phyloP scores from a whole-genome alignment of 1,284 basidiomycete genomes.

The Fomes fomentarius region DNA sequence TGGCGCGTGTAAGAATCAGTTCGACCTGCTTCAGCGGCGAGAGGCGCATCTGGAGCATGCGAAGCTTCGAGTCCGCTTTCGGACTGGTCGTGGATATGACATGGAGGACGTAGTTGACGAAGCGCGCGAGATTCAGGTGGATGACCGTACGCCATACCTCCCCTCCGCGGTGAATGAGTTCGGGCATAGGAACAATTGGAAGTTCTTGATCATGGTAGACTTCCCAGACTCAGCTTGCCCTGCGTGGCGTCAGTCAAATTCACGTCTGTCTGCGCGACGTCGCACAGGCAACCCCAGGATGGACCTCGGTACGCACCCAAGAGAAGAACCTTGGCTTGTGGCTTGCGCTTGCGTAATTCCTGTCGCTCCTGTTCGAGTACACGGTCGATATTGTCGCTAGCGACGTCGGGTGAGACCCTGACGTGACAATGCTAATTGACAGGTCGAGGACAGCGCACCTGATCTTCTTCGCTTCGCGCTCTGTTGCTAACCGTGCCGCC shows the following conservation, averaged over 20 bases:
- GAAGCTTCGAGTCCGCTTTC: conserved; percentile 34
- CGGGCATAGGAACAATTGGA: conserved; percentile 63
- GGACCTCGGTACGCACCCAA: conserved; percentile 46
- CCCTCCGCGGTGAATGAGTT: conserved; percentile 57
- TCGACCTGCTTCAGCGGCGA: conserved; percentile 60
- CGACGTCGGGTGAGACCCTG: conserved; percentile 31
- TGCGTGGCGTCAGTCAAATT: conserved; percentile 23
- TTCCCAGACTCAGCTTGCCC: conserved; percentile 72
- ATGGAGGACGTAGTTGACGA: conserved; percentile 59
- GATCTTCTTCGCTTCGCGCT: conserved; percentile 44
- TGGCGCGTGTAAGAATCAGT: conserved; percentile 42
- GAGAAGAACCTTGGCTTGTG: conserved; percentile 50
- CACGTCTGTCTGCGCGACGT: neutral
- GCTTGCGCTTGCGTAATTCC: conserved; percentile 41
- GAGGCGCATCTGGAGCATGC: conserved; percentile 52
- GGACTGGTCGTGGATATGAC: conserved; percentile 33
- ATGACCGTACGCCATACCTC: conserved; percentile 65
- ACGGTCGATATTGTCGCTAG: conserved; percentile 59
- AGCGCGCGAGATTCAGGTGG: conserved; percentile 64
- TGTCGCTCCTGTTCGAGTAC: conserved; percentile 47
- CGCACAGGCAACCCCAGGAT: too few relatives aligned
- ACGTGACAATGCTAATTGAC: neutral
- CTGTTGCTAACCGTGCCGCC: conserved; percentile 41
- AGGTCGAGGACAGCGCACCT: conserved; percentile 13
- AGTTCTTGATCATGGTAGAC: conserved; percentile 67